These are phyloP conservation scores for Aspergillus luchuensis DNA, from an alignment of 2,329 filamentous ascomycete species.

Conservation along the genomic window DNA sequence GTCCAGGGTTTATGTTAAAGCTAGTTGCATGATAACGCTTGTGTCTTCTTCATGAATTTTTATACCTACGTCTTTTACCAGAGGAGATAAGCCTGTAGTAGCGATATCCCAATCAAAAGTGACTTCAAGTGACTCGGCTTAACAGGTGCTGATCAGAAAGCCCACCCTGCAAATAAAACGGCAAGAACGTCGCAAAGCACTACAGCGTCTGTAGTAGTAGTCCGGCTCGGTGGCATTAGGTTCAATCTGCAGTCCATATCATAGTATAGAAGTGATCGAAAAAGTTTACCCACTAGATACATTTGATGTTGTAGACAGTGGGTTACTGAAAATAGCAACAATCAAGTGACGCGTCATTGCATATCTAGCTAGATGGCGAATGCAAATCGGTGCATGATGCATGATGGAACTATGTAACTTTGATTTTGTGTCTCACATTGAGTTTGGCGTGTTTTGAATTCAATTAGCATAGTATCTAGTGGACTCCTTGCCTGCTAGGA, in stretches of 20 bases:
- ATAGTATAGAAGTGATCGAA: no score
- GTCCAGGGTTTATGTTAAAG: slow-evolving; percentile 6
- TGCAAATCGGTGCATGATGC: not conserved
- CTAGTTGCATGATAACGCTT: slow-evolving; percentile 7
- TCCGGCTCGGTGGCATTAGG: no score
- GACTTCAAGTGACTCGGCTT: not conserved
- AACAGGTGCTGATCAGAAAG: not conserved
- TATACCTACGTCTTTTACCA: slow-evolving; percentile 11
- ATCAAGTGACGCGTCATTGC: not conserved
- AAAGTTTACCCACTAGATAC: no score
- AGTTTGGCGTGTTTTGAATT: no score
- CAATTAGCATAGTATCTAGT: not conserved
- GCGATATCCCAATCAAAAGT: slow-evolving; percentile 11
- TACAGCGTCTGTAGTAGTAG: no score
- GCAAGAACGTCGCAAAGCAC: not conserved
- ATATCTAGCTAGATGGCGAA: not conserved
- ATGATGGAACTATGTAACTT: no score
- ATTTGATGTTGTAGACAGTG: not conserved
- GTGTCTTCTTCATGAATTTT: slow-evolving; percentile 13
- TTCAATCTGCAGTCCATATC: no score
- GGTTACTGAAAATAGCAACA: not conserved
- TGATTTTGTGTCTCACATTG: no score
- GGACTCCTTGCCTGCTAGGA: not conserved
- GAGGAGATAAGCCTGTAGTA: slow-evolving; percentile 5
- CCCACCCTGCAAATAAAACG: not conserved